phyloP scores from a whole-genome alignment of 108 stramenopile genomes.

The Cyclotella sp. region DNA sequence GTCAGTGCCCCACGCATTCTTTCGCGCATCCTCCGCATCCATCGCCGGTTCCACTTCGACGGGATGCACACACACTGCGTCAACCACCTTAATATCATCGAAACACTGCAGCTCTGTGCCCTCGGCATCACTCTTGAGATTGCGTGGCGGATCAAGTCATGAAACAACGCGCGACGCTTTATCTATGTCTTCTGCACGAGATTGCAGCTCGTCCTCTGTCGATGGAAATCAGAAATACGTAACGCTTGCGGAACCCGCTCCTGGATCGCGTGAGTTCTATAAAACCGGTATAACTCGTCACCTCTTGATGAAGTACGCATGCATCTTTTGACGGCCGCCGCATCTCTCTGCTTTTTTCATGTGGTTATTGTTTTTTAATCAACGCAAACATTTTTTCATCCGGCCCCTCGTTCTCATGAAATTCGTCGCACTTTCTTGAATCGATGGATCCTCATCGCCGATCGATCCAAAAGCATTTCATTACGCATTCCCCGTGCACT shows the following conservation, averaged over 20 bases:
- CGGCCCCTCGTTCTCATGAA: too few species aligned
- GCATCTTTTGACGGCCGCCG: too few species aligned
- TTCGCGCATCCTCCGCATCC: background rate
- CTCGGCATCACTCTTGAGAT: background rate
- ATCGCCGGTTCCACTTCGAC: background rate
- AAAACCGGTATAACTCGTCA: background rate
- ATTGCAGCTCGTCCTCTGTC: constrained; percentile 22
- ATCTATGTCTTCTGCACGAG: background rate
- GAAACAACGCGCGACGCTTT: background rate
- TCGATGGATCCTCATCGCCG: background rate
- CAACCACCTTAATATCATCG: background rate
- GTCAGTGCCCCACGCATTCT: background rate
- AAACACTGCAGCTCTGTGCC: background rate
- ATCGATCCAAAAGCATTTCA: constrained; percentile 71
- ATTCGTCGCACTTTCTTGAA: too few species aligned
- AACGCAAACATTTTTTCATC: too few species aligned
- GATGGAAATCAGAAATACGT: constrained; percentile 46
- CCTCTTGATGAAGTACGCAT: background rate
- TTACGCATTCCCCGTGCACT: constrained; percentile 97
- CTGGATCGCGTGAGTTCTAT: constrained; percentile 63
- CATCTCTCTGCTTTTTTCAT: background rate
- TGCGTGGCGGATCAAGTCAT: background rate
- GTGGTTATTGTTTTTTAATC: too few species aligned
- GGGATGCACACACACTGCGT: too few species aligned
- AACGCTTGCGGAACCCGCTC: constrained; percentile 74